Percentiles rank a stretch among this genome's conserved stretches.
Conservation (phyloP, 257 asterid species). For the Knoxia roxburghii region DNA sequence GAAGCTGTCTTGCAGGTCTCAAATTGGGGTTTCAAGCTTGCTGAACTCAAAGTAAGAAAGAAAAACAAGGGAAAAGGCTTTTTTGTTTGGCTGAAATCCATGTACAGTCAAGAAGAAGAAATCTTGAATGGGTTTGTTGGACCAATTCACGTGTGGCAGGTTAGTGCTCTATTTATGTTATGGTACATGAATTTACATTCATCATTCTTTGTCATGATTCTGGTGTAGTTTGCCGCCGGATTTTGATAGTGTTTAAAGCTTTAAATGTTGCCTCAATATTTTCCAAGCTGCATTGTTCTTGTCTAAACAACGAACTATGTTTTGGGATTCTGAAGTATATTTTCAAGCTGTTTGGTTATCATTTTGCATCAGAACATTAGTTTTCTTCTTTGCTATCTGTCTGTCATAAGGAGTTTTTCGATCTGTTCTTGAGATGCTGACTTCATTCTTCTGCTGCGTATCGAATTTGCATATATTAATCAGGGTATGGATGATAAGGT, state of each 20-base stretch:
- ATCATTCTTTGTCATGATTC: not conserved
- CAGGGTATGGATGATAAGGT: conserved; percentile 82
- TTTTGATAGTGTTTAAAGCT: not conserved
- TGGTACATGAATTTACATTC: not conserved
- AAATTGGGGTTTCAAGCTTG: conserved; percentile 82
- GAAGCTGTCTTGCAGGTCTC: conserved; percentile 85
- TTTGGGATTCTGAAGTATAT: not conserved
- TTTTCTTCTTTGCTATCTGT: not conserved
- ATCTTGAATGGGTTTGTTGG: conserved; percentile 66
- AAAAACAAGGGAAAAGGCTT: conserved; percentile 51
- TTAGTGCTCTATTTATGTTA: conserved; percentile 22
- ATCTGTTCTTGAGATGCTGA: not conserved
- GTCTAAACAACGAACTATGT: not conserved
- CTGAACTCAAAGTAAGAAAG: conserved; percentile 56
- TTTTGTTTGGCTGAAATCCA: conserved; percentile 61
- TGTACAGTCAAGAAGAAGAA: conserved; percentile 51
- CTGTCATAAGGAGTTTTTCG: not conserved
- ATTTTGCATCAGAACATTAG: not conserved
- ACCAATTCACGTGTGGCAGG: conserved; percentile 96
- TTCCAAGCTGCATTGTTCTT: not conserved
- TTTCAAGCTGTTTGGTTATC: not conserved
- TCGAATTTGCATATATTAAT: conserved; percentile 4
- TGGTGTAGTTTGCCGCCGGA: conserved; percentile 1
- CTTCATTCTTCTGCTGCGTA: conserved; percentile 9
- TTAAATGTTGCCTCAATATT: not conserved